phyloP scores from a whole-genome alignment of 129 eudicot species.

The Tagetes patula region DNA sequence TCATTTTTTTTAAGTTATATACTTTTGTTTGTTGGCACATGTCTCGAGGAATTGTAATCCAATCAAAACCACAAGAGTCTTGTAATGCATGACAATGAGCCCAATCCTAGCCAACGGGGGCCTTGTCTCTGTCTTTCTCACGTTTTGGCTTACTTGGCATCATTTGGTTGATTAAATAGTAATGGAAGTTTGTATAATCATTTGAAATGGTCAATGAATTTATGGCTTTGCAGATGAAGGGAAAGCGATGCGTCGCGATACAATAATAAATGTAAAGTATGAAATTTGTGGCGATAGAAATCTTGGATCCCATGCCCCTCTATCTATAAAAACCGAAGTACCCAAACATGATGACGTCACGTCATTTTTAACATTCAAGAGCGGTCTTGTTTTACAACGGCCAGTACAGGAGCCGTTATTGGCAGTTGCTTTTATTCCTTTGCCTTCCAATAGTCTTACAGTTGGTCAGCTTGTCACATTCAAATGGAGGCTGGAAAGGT shows the following conservation, averaged over 20 bases:
- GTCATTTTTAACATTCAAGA: constrained; percentile 53
- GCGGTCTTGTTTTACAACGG: constrained; percentile 69
- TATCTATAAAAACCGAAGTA: constrained; percentile 39
- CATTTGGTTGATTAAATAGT: neutral
- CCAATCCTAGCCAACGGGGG: neutral
- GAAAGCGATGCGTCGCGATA: constrained; percentile 41
- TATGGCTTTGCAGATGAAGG: constrained; percentile 59
- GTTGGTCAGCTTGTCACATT: constrained; percentile 89
- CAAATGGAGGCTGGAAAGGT: constrained; percentile 90
- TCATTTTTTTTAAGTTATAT: neutral
- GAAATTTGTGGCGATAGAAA: constrained; percentile 65
- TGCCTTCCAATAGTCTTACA: constrained; percentile 79
- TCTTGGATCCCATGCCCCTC: constrained; percentile 78
- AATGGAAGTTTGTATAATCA: neutral
- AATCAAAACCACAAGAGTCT: neutral
- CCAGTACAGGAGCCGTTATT: constrained; percentile 91
- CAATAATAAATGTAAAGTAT: constrained; percentile 68
- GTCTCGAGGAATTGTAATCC: too few relatives aligned
- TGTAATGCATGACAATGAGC: neutral
- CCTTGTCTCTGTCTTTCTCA: too few relatives aligned
- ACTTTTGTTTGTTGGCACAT: too few relatives aligned
- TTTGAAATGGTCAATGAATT: neutral
- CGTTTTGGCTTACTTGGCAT: neutral
- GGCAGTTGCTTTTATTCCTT: constrained; percentile 92
- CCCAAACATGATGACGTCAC: constrained; percentile 35